These are phyloP conservation scores for Colletotrichum sp. DNA, from an alignment of 2,329 filamentous ascomycete genomes.

Conservation along the genomic window DNA sequence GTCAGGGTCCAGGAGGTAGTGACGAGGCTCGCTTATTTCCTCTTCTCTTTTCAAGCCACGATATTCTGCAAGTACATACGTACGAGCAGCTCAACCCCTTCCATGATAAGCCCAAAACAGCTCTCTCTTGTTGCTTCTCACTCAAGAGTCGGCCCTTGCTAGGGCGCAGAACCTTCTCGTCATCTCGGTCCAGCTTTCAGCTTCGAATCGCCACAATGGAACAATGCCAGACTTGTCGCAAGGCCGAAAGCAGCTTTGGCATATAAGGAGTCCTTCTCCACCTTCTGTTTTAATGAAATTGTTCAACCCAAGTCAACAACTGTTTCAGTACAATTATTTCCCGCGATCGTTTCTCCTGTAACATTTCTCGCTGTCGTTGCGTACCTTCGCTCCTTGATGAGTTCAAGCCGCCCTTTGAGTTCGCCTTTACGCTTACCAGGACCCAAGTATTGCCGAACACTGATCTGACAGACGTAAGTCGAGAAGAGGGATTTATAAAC, in stretches of 20 bases:
- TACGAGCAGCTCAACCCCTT: background rate
- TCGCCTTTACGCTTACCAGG: background rate
- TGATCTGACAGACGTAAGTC: background rate
- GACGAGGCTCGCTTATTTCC: no score
- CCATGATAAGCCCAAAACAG: no score
- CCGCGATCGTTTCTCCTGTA: accelerated
- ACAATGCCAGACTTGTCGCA: background rate
- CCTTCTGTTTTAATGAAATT: accelerated
- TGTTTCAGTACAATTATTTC: accelerated
- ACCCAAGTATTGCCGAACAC: background rate
- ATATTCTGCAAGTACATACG: no score
- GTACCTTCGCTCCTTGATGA: no score
- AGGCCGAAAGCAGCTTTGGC: background rate
- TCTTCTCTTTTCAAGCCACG: no score
- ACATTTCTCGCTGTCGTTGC: background rate
- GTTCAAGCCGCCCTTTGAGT: background rate
- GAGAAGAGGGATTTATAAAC: background rate
- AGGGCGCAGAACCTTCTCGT: background rate
- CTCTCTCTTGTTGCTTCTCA: no score
- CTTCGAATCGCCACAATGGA: accelerated
- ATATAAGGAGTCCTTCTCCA: accelerated
- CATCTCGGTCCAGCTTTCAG: background rate
- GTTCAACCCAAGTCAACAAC: accelerated
- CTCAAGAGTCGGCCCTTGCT: no score
- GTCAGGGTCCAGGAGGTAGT: no score